These are phyloP conservation scores for Aspergillus sojae DNA, from an alignment of 2,329 filamentous ascomycete species.

Conservation along the genomic window DNA sequence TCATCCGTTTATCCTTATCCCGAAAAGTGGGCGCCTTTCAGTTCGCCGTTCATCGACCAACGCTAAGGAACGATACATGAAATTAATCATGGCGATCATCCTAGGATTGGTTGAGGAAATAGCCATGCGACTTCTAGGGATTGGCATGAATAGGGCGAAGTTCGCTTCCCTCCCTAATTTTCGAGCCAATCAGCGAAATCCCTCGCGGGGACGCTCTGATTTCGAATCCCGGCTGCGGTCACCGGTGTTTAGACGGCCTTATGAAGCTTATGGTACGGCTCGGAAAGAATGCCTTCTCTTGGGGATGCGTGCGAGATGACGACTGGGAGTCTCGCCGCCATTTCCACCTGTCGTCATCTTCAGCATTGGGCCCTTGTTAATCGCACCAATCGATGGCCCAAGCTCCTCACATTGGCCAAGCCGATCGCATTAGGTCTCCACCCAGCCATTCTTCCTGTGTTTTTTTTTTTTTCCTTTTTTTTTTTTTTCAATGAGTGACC, in stretches of 20 bases:
- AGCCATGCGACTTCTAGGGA: slow-evolving; percentile 27
- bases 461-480: slow-evolving; percentile 12
- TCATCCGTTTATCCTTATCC: slow-evolving; percentile 5
- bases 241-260: slow-evolving; percentile 13
- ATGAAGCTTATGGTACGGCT: slow-evolving; percentile 9
- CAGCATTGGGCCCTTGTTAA: slow-evolving; percentile 19
- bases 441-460: neutral
- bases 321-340: slow-evolving; percentile 1
- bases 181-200: slow-evolving; percentile 37
- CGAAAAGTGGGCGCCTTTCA: slow-evolving; percentile 5
- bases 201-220: slow-evolving; percentile 24
- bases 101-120: slow-evolving; percentile 20
- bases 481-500: slow-evolving; percentile 2
- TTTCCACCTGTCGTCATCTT: slow-evolving; percentile 22
- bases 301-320: slow-evolving; percentile 1
- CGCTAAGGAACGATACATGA: slow-evolving; percentile 10
- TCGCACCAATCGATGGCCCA: slow-evolving; percentile 32
- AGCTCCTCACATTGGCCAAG: slow-evolving; percentile 33
- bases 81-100: slow-evolving; percentile 31
- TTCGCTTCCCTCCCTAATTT: slow-evolving; percentile 16
- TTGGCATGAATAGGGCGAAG: slow-evolving; percentile 27
- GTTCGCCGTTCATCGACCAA: slow-evolving; percentile 9
- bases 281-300: neutral
- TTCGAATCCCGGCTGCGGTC: slow-evolving; percentile 30
- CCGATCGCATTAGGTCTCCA: slow-evolving; percentile 32